These are phyloP conservation scores for Chaetomium sp. DNA, from an alignment of 2,329 filamentous ascomycete species.

Conservation along the genomic window DNA sequence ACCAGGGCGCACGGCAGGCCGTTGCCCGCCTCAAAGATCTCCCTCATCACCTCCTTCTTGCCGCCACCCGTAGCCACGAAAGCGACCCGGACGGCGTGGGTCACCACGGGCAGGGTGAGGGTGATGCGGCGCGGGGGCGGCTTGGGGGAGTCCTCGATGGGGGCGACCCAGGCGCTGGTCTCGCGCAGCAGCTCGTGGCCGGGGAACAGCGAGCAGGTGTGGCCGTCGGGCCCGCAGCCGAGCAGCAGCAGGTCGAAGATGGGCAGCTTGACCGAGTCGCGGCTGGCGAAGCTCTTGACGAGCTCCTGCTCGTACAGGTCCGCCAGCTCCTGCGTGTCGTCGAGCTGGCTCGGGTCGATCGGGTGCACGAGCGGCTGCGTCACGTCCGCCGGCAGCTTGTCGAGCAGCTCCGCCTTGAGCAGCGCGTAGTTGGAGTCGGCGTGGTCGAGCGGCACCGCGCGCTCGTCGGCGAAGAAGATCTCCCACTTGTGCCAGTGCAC, in stretches of 20 bases:
- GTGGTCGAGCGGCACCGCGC: slow-evolving; percentile 88
- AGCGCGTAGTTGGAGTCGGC: slow-evolving; percentile 92
- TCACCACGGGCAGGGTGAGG: slow-evolving; percentile 86
- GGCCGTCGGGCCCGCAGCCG: slow-evolving; percentile 92
- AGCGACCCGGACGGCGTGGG: slow-evolving; percentile 80
- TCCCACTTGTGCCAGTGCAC: slow-evolving; percentile 88
- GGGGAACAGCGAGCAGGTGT: slow-evolving; percentile 96
- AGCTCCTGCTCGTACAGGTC: slow-evolving; percentile 91
- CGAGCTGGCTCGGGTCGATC: slow-evolving; percentile 66
- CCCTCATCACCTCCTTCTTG: slow-evolving; percentile 90
- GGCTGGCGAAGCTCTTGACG: slow-evolving; percentile 81
- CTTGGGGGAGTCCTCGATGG: slow-evolving; percentile 93
- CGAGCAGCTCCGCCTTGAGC: slow-evolving; percentile 82
- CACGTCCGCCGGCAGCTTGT: slow-evolving; percentile 74
- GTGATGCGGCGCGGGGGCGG: slow-evolving; percentile 90
- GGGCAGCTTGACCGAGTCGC: slow-evolving; percentile 91
- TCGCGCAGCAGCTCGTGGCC: slow-evolving; percentile 85
- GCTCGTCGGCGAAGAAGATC: slow-evolving; percentile 98
- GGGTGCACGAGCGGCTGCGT: slow-evolving; percentile 73
- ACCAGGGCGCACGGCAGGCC: slow-evolving; percentile 84
- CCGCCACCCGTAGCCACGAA: slow-evolving; percentile 88
- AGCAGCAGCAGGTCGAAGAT: slow-evolving; percentile 94
- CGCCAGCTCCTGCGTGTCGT: slow-evolving; percentile 87
- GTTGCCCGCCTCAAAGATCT: slow-evolving; percentile 85
- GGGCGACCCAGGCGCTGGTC: slow-evolving; percentile 85